phyloP scores from a whole-genome alignment of 305 asterid species.

The Solanum hybrid region DNA sequence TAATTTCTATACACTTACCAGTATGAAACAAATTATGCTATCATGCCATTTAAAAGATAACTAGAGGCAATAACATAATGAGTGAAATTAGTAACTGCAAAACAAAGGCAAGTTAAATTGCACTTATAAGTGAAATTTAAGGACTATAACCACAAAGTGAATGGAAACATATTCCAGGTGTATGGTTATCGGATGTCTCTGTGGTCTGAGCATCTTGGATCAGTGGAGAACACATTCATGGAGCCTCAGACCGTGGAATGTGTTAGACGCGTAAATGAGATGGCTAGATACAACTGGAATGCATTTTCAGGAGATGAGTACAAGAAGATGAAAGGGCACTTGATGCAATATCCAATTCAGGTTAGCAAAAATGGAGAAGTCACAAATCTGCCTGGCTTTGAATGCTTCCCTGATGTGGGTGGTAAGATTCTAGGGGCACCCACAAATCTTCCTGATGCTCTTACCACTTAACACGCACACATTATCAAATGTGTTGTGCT shows the following conservation, averaged over 20 bases:
- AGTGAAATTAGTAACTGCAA: not conserved
- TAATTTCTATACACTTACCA: not conserved
- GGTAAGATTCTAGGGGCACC: slow-evolving; percentile 49
- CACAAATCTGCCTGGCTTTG: slow-evolving; percentile 31
- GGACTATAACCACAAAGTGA: not conserved
- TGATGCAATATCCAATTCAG: slow-evolving; percentile 46
- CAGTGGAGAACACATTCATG: slow-evolving; percentile 24
- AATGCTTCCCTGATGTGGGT: slow-evolving; percentile 49
- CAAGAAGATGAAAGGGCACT: slow-evolving; percentile 39
- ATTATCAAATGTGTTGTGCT: not conserved
- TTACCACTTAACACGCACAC: slow-evolving; percentile 24
- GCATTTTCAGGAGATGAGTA: slow-evolving; percentile 27
- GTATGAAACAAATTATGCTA: not conserved
- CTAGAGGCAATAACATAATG: not conserved
- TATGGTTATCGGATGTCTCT: slow-evolving; percentile 59
- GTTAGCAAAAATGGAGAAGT: slow-evolving; percentile 35
- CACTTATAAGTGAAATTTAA: not conserved
- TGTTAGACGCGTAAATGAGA: slow-evolving; percentile 29
- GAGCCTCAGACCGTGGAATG: slow-evolving; percentile 33
- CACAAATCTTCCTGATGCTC: slow-evolving; percentile 44
- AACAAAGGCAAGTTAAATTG: not conserved
- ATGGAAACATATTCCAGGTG: slow-evolving; percentile 23
- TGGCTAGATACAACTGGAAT: slow-evolving; percentile 51
- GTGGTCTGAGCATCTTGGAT: slow-evolving; percentile 53
- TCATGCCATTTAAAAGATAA: not conserved